Base-by-base conservation (phyloP, 208 protist genomes). In the Wallacemonas collosoma region DNA sequence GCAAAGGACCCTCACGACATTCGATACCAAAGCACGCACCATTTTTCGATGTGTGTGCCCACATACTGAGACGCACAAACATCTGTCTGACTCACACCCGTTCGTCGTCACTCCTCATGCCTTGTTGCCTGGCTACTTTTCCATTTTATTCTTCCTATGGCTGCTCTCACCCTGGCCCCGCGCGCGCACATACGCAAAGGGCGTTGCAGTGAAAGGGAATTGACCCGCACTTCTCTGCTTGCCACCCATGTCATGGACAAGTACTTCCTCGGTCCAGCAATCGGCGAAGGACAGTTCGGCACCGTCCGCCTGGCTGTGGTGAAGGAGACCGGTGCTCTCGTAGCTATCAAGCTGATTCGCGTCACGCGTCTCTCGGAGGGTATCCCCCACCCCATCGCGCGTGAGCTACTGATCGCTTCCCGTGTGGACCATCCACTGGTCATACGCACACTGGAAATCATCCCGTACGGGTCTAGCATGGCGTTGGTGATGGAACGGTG, bases 401-500 rank as follows among this genome's bases (percentile, higher is more conserved):
- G 93, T 14, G 89, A 95, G 72, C 68, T 90, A 9, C 73, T 95
- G 14, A 77, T 93, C 36, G 70, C 88, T 1, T 70, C 71, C 26
- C 71, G 79, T 2, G 68, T 94, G 5, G 60, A 72, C 3, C 86
- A 85, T 47, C 89, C 90, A 8, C 85, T 82, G 55, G 53, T 97
- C 14, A 81, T 95, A 38, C 68, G 66, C 2, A 88, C 81, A 2
- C 69, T 89, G 44, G 92, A 97, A n/a, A 76, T 95, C 38, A 75
- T 90, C 58, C 70, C 88, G 3, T 82, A 68, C 56, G 85, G 90
- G 12, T 83, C 74, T 0, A 83, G 79, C 56, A 72, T 97, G 54
- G 86, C 81, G 26, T 26, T 97, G 15, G 90, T 94, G 2, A 95
- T 95, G 88, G 89, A 97, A 73, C 77, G 81, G 15, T 95, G 88